Evolutionary conservation across 2,329 filamentous ascomycete genomes (phyloP).

Genomic region (Aspergillus proliferans): DNA sequence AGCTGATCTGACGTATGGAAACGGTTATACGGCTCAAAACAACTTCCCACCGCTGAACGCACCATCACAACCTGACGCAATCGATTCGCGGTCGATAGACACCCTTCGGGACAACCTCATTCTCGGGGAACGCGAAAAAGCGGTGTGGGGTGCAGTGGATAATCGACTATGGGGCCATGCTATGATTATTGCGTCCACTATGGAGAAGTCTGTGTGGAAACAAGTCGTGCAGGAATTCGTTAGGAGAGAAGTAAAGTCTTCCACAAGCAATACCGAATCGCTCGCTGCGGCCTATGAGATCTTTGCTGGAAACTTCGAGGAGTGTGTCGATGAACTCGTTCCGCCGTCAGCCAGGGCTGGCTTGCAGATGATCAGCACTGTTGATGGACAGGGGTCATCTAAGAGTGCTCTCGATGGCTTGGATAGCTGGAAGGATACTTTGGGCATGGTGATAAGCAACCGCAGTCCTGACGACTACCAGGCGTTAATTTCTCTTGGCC

Average conservation of each 20-base stretch:
- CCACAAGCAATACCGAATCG: constrained; percentile 74
- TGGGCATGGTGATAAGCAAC: constrained; percentile 81
- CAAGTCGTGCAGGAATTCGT: constrained; percentile 94
- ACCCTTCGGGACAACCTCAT: constrained; percentile 68
- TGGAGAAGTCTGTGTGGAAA: constrained; percentile 71
- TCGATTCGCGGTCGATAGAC: constrained; percentile 64
- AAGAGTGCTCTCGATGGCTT: constrained; percentile 76
- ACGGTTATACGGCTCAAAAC: constrained; percentile 22
- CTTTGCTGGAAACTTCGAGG: constrained; percentile 86
- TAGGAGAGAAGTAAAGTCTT: constrained; percentile 82
- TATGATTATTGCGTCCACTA: constrained; percentile 78
- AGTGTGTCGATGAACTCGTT: constrained; percentile 92
- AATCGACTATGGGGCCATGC: constrained; percentile 95
- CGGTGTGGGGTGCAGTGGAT: constrained; percentile 89
- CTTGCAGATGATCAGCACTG: constrained; percentile 78
- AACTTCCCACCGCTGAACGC: constrained; percentile 32
- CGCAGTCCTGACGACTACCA: constrained; percentile 71
- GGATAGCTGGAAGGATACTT: constrained; percentile 89
- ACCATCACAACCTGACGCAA: constrained; percentile 55
- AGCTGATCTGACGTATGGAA: constrained; percentile 18
- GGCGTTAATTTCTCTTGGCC: constrained; percentile 73
- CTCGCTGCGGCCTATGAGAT: constrained; percentile 89
- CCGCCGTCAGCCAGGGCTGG: constrained; percentile 87
- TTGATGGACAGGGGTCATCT: constrained; percentile 53
- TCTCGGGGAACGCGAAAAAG: constrained; percentile 78